Evolutionary conservation across 352 stramenopile species (phyloP).

Genomic region (Pythium rhizo-oryzae): DNA sequence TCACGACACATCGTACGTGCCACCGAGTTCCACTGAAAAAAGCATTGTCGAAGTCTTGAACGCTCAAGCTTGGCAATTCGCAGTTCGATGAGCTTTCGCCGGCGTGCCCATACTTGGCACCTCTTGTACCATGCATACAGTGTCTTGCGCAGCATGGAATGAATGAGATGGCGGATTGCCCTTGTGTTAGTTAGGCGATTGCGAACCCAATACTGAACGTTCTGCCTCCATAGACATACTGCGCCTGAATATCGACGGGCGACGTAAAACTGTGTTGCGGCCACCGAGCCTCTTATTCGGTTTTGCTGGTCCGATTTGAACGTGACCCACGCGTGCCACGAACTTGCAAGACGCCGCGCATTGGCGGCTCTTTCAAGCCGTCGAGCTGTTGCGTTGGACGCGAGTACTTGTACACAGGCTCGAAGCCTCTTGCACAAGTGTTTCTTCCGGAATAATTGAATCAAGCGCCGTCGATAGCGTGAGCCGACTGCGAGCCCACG

Average conservation of each 20-base stretch:
- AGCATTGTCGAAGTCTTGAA: neutral
- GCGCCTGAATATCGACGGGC: slow-evolving; percentile 9
- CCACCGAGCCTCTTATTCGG: neutral
- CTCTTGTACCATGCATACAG: slow-evolving; percentile 38
- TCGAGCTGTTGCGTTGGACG: neutral
- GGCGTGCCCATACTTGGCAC: slow-evolving; percentile 1
- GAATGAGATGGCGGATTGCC: slow-evolving; percentile 39
- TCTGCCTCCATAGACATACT: slow-evolving; percentile 16
- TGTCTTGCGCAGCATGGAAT: slow-evolving; percentile 18
- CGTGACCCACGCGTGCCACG: slow-evolving; percentile 18
- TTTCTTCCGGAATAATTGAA: slow-evolving; percentile 26
- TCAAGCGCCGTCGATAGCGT: slow-evolving; percentile 17
- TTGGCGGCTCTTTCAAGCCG: neutral
- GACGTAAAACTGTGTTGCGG: slow-evolving; percentile 13
- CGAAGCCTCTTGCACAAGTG: slow-evolving; percentile 11
- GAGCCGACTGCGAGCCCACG: neutral
- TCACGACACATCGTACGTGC: neutral
- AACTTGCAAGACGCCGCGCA: slow-evolving; percentile 3
- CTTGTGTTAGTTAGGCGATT: slow-evolving; percentile 18
- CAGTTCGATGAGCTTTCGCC: slow-evolving; percentile 1
- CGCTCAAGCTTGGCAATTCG: neutral
- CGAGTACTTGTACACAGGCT: neutral
- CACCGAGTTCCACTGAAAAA: neutral
- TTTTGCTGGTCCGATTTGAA: slow-evolving; percentile 3
- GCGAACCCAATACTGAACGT: neutral